Evolutionary conservation across 305 asterid species (phyloP), one percentile per base, ranked within the genome.

Genomic region (Fraxinus nigra): DNA sequence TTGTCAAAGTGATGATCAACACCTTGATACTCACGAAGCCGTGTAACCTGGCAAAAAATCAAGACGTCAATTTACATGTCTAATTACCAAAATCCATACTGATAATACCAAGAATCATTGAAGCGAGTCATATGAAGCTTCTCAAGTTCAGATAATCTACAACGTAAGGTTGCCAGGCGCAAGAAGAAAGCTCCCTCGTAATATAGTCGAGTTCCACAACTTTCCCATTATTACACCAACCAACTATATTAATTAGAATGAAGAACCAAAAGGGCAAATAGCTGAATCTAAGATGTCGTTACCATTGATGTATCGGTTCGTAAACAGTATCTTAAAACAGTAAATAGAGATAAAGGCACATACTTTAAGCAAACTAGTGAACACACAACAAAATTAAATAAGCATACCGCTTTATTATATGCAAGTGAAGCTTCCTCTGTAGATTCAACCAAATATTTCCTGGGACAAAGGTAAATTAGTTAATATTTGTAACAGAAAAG

Each of bases 361-460:
- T 24, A 76, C 46, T 46, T 38, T 72, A 67, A 77, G 65, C 75
- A 82, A 43, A 80, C 48, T 63, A 61, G 70, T 34, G 75, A 8
- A 70, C 38, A 75, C 16, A 24, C 26, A 59, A 80, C 79, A 74
- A 73, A 43, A 76, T 79, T 78, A 73, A 80, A 76, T 84, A 85
- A 84, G 26, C 82, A 51, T 92, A 94, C 99, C 84, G 98, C 99
- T 94, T 94, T 95, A 85, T 94, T 94, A 82, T 95, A 94, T 70
- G 99, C 95, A 86, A 93, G 93, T 37, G 97, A 94, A 86, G 98
- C 97, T 85, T 95, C 98, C 84, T 95, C 99, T 14, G 98, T 92
- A 77, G 99, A 92, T 81, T 95, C 99, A 79, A 92, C 90, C 92
- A 95, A 85, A 88, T 89, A 92, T 84, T 95, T 93, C 93, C 98